Conservation (phyloP, 768 basidiomycete species). For the Phaeotremella fagi region DNA sequence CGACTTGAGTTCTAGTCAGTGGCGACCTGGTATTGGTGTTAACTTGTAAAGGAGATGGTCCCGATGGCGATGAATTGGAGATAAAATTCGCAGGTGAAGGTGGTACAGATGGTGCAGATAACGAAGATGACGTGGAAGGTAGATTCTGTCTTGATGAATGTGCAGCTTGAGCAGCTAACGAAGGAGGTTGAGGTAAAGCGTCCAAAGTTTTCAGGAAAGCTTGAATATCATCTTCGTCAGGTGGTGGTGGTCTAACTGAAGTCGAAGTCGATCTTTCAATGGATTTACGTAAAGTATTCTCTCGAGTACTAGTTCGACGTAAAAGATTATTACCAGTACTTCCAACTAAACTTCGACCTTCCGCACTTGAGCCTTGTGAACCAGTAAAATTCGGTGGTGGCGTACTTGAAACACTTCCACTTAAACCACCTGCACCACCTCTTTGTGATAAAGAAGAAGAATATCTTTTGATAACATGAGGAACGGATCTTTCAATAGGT, state of each 20-base stretch:
- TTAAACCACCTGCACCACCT: slow-evolving; percentile 5
- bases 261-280: slow-evolving; percentile 11
- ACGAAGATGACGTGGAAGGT: slow-evolving; percentile 41
- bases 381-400: slow-evolving; percentile 9
- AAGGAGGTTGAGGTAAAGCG: slow-evolving; percentile 40
- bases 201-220: slow-evolving; percentile 47
- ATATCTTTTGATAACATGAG: slow-evolving; percentile 41
- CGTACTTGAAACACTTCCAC: slow-evolving; percentile 6
- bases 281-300: slow-evolving; percentile 29
- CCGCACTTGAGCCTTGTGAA: slow-evolving; percentile 37
- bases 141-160: slow-evolving; percentile 23
- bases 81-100: slow-evolving; percentile 20
- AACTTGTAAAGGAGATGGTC: slow-evolving; percentile 4
- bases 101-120: slow-evolving; percentile 24
- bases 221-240: slow-evolving; percentile 44
- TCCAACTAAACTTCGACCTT: slow-evolving; percentile 22
- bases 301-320: slow-evolving; percentile 27
- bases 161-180: slow-evolving; percentile 34
- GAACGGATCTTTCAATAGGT: slow-evolving; percentile 6
- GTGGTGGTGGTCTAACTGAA: slow-evolving; percentile 1
- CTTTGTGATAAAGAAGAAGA: slow-evolving; percentile 39
- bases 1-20: slow-evolving; percentile 38
- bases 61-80: slow-evolving; percentile 6
- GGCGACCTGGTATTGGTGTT: slow-evolving; percentile 19
- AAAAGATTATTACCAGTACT: slow-evolving; percentile 16